Percentiles rank a stretch among this genome's conserved stretches.
Evolutionary conservation across 768 basidiomycete species (phyloP).

Genomic region (Neoboletus subvelutipes): DNA sequence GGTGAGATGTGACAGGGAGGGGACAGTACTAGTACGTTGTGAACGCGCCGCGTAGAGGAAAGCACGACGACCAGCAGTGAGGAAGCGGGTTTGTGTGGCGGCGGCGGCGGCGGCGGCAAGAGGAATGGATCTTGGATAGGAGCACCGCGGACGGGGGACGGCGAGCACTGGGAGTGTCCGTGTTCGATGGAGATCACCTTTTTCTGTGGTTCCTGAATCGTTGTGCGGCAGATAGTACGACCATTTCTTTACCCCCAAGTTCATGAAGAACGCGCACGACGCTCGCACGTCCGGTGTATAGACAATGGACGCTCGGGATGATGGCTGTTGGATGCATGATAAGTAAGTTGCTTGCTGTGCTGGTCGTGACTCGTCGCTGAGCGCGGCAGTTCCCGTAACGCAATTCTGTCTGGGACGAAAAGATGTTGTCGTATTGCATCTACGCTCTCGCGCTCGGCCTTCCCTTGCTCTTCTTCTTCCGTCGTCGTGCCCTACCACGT

Average conservation of each 20-base stretch:
- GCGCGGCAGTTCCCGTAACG: conserved; percentile 19
- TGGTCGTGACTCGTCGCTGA: no score
- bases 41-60: not conserved
- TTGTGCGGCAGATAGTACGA: no score
- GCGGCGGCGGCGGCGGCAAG: conserved; percentile 5
- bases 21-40: no score
- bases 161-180: not conserved
- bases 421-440: conserved; percentile 22
- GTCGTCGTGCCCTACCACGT: conserved; percentile 7
- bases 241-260: not conserved
- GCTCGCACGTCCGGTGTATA: no score
- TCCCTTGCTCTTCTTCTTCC: conserved; percentile 30
- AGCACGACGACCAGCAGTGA: not conserved
- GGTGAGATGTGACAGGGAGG: no score
- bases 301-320: no score
- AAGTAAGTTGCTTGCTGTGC: no score
- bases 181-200: not conserved
- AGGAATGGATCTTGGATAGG: not conserved
- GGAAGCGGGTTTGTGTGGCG: not conserved
- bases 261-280: not conserved
- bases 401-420: conserved; percentile 4
- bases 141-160: not conserved
- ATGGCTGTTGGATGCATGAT: no score
- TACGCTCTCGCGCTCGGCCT: conserved; percentile 34
- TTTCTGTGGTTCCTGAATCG: not conserved